Evolutionary conservation across 805 yeast genomes (phyloP).

Genomic region (Yamadazyma tumulicola): DNA sequence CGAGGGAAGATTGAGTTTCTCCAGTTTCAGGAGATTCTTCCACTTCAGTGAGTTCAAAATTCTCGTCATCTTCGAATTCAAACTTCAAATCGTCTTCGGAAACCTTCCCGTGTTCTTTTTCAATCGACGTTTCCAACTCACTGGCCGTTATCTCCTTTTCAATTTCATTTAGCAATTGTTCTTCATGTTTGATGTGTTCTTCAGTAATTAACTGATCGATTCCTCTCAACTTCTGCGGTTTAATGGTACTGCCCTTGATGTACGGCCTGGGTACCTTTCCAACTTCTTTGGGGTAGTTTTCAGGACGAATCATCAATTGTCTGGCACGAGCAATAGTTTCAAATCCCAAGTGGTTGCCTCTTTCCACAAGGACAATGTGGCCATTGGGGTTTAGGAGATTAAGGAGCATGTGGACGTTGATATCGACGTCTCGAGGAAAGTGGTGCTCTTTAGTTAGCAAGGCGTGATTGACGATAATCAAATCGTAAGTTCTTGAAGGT

Average conservation of each 20-base stretch:
- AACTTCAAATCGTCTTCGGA: constrained; percentile 43
- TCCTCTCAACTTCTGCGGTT: constrained; percentile 35
- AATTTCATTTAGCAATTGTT: constrained; percentile 23
- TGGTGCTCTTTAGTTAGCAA: constrained; percentile 54
- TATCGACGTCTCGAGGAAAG: constrained; percentile 74
- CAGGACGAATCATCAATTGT: constrained; percentile 87
- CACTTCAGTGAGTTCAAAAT: constrained; percentile 20
- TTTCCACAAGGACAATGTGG: constrained; percentile 70
- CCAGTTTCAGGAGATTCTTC: constrained; percentile 12
- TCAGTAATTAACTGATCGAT: constrained; percentile 36
- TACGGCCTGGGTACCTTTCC: constrained; percentile 73
- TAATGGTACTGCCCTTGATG: constrained; percentile 45
- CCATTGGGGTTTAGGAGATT: constrained; percentile 73
- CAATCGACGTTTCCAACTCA: constrained; percentile 17
- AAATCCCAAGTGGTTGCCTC: constrained; percentile 88
- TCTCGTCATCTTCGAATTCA: constrained; percentile 40
- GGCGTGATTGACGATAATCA: constrained; percentile 82
- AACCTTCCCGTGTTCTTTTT: constrained; percentile 40
- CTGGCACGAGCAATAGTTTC: constrained; percentile 88
- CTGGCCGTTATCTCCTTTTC: constrained; percentile 19
- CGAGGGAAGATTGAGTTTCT: no score
- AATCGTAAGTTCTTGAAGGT: constrained; percentile 57
- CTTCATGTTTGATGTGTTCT: constrained; percentile 31
- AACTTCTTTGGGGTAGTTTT: constrained; percentile 48
- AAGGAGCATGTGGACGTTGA: constrained; percentile 55